Evolutionary conservation across 306 rosid genomes (phyloP), one percentile per base, ranked within the genome.

Genomic region (Inga oerstediana): DNA sequence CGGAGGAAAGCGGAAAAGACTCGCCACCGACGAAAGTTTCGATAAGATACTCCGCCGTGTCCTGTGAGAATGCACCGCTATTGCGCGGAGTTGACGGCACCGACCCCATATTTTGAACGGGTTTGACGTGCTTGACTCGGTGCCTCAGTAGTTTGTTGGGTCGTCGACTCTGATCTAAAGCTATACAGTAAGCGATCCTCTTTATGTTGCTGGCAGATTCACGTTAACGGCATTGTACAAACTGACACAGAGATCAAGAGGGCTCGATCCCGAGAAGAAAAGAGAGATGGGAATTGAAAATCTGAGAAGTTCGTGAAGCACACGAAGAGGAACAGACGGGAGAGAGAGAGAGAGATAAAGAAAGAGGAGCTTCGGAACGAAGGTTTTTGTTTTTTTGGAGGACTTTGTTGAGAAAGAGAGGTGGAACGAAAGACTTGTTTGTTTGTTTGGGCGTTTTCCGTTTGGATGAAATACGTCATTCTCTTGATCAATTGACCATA

Each of bases 81-180:
- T 81, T 89, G 75, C 92, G 90, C 84, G 97, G 99, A 71, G 98
- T 96, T 20, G 99, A 97, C 58, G 99, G 95, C 75, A 86, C 90
- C 79, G 97, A 83, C 45, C 99, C 99, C 99, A 97, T 97, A 76
- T 59, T 30, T 6, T 74, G 62, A 62, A 77, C 41, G 43, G 75
- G 75, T 65, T n/a, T 52, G 72, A 45, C 22, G 52, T 12, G 34
- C 73, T 67, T 16, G 48, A 43, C 79, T 75, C 24, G 11, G 68
- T 59, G 78, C 45, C 68, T 75, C 37, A 66, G 79, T 44, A 69
- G 74, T 72, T 49, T 58, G 75, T 22, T 62, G 67, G 77, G 56
- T 77, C 82, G 77, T 43, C 73, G 79, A 74, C 61, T 51, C 85
- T 74, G 83, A 84, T 83, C 84, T 80, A 87, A 79, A 16, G 79